Base-by-base conservation (phyloP, 306 rosid species). In the Abrus precatorius region DNA sequence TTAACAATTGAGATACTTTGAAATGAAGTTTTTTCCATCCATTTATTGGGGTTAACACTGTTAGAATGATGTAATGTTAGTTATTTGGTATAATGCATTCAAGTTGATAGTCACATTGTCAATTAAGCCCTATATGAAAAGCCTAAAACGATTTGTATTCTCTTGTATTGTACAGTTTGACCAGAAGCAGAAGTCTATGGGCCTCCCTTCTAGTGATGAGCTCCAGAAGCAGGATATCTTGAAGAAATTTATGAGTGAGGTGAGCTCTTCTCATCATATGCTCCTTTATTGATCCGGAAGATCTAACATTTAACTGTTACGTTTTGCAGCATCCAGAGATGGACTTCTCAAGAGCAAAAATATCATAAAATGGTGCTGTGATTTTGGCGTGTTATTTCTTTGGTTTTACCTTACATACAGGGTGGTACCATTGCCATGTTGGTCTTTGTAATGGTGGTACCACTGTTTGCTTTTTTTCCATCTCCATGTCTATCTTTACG, bases 161-260 rank as follows among this genome's bases (percentile, higher is more conserved):
- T 30, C 6, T 45, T 80, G 32, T 70, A 8, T 45, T 61, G 44
- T 61, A 38, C 92, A 93, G 97, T 93, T 93, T 65, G 97, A 93
- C 77, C 97, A 93, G 88, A 88, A 96, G 78, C 97, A 93, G 78
- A 91, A 93, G 80, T 73, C 89, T 28, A 89, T 91, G 96, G 97
- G 97, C 27, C 96, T 82, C 33, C 97, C 97, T 34, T 89, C 91
- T 10, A 91, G 96, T 69, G 94, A 91, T 30, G 96, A 91, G 76
- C 82, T 91, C 79, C 91, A 88, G 78, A 91, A 93, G 75, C 88
- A 93, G 78, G 96, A 93, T 29, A 20, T 93, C 3, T 10, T 93
- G 80, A 93, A 93, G 94, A 93, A 93, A 79, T 89, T 93, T 60
- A 93, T 93, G 97, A 44, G 89, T 9, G 90, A 93, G 92, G 96